A percentile compares a stretch with the other conserved stretches of the same genome.
Evolutionary conservation across 495 filamentous ascomycete species (phyloP).

Genomic region (Xylaria palmicola): DNA sequence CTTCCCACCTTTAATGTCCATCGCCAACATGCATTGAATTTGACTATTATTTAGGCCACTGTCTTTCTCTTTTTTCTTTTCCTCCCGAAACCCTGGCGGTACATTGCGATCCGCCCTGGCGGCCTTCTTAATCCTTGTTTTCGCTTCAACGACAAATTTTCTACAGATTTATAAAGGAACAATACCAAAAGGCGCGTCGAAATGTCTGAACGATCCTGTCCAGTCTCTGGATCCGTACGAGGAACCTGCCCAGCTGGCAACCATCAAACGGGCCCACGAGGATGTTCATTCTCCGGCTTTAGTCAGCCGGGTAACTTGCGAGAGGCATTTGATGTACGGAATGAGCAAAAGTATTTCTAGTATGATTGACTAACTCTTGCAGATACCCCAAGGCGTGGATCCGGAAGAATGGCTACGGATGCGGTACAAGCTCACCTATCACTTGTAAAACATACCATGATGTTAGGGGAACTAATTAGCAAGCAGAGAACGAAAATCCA

Average conservation of each 20-base stretch:
- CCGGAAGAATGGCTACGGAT: constrained; percentile 1
- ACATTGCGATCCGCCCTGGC: background rate
- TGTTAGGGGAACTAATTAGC: background rate
- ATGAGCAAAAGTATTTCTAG: background rate
- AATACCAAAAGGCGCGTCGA: no score
- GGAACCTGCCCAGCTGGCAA: constrained; percentile 22
- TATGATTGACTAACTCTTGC: background rate
- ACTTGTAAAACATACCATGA: background rate
- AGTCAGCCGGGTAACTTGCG: constrained; percentile 36
- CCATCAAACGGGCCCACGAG: constrained; percentile 33
- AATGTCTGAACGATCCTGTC: background rate
- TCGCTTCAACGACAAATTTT: background rate
- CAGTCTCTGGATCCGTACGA: background rate
- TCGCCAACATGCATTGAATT: background rate
- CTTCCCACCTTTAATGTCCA: background rate
- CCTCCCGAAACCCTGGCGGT: background rate
- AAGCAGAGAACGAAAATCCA: background rate
- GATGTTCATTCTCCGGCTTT: constrained; percentile 36
- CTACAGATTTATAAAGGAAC: no score
- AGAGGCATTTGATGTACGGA: constrained; percentile 41
- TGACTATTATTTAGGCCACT: background rate
- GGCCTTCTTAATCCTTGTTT: background rate
- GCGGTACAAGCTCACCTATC: background rate
- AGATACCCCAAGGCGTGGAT: background rate
- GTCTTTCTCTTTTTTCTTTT: background rate